Percentiles rank a stretch among this genome's conserved stretches.
These are phyloP conservation scores for Geosiphon pyriformis DNA, from an alignment of 192 early-diverging fungal species.

Conservation along the genomic window DNA sequence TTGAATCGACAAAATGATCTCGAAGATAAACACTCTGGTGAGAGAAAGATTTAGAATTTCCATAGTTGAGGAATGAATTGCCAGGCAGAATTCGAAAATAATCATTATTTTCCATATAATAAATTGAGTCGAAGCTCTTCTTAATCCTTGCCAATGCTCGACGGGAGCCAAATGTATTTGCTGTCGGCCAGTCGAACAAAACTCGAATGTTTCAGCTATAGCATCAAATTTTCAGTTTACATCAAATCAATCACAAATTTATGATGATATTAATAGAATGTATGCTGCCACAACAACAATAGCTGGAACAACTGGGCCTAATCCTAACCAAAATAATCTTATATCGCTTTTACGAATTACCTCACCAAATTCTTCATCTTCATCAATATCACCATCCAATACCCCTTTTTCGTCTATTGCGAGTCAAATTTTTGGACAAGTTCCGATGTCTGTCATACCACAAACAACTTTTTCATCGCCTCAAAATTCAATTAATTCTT, in stretches of 20 bases:
- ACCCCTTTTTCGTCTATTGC: background rate
- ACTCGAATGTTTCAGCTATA: background rate
- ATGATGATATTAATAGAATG: background rate
- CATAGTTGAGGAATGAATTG: background rate
- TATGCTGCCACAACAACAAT: background rate
- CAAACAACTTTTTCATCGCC: background rate
- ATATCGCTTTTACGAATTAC: background rate
- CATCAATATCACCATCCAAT: background rate
- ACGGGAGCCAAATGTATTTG: conserved; percentile 15
- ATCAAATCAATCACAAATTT: background rate
- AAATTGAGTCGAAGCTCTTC: conserved; percentile 7
- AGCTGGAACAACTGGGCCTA: background rate
- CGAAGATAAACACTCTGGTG: conserved; percentile 1
- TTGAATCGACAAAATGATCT: background rate
- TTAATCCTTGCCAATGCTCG: conserved; percentile 13
- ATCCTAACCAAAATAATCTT: too few species aligned
- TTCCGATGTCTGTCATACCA: background rate
- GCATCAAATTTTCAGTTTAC: background rate
- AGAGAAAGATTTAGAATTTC: background rate
- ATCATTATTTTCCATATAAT: too few species aligned
- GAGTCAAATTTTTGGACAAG: background rate
- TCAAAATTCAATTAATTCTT: background rate
- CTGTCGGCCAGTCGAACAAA: conserved; percentile 3
- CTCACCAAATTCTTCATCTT: background rate
- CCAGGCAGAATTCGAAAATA: too few species aligned